Base-by-base conservation (phyloP, 1,284 basidiomycete species). In the Sporisorium iseilematis-ciliati region DNA sequence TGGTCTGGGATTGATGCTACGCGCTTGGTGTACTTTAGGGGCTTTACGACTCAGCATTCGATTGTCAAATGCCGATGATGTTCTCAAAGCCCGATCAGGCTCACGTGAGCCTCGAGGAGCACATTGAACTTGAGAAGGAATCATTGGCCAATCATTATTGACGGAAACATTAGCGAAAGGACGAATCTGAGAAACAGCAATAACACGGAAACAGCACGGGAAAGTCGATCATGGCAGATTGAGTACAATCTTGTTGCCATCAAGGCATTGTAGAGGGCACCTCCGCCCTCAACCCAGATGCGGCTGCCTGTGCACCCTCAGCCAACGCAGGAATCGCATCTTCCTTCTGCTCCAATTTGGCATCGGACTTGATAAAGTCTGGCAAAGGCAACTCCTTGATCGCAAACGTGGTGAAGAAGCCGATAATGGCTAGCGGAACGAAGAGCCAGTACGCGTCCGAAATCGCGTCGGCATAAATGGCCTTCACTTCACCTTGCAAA, bases 361-460 rank as follows among this genome's bases (percentile, higher is more conserved):
- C 56, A 10, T 74, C 43, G 5, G 57, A 53, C 40, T 66, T 59
- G 52, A 69, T 73, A n/a, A 69, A 73, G 43, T 69, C 69, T 4
- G 69, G 73, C 41, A 78, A 29, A 0, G 77, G 73, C 5, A 78
- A 38, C 4, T 69, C 65, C 46, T 66, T 63, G 31, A 78, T 56
- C 14, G 65, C 49, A 23, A 78, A 55, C 6, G 58, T 63, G 0
- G 54, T 49, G 3, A 70, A 3, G 16, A 76, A 65, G 1, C 68
- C 67, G n/a, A 76, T 41, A n/a, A 63, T 43, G 16, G 69, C 62
- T 1, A 72, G 33, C 0, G 77, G 77, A 3, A 70, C 52, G 23
- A 76, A 72, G 12, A 69, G 31, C 50, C 65, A 65, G 54, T 56
- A 73, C 14, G 56, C 55, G 11, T 57, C 35, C 0, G 43, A 31